Base-by-base conservation (phyloP, 257 asterid genomes). In the Solanum etuberosum region DNA sequence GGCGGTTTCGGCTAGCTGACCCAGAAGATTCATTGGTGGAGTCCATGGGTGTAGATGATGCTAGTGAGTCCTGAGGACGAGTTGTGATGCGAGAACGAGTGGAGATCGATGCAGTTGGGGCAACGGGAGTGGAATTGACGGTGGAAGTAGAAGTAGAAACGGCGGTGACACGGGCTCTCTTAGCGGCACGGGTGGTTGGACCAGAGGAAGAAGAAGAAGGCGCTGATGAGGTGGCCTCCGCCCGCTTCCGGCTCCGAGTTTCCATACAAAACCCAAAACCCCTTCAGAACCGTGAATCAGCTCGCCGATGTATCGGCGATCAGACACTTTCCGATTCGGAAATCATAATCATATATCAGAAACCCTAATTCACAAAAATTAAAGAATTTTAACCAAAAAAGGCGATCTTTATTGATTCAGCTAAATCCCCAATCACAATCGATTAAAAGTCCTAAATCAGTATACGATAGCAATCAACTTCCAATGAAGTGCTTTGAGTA, bases 231-330 rank as follows among this genome's bases (percentile, higher is more conserved):
- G 98, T 93, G 93, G 99, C 98, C 99, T 95, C 99, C 97, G 96
- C 98, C 95, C 99, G 99, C 98, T 97, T 97, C 91, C 99, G 98
- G 95, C 98, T 95, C 88, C 99, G 98, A 93, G 99, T 96, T 97
- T 97, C 99, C 99, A 96, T 97, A 96, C 98, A 97, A 97, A 92
- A 92, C 83, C 98, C 88, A 86, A 91, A 91, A 88, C 89, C 90
- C 94, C 88, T 78, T 89, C 90, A 87, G 88, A 91, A 89, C 90
- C 86, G 92, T 84, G 76, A 76, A 93, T 85, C 92, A 84, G 81
- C 88, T 93, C 99, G 99, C 99, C 99, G 98, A 94, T 91, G 88
- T 94, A 90, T 94, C 98, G 98, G 99, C 98, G 98, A 97, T 93
- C 91, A 90, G 86, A 84, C 89, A 83, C 85, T 86, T 83, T 35